Conservation (phyloP, 139 green algal species). For the Trebouxia sp. region DNA sequence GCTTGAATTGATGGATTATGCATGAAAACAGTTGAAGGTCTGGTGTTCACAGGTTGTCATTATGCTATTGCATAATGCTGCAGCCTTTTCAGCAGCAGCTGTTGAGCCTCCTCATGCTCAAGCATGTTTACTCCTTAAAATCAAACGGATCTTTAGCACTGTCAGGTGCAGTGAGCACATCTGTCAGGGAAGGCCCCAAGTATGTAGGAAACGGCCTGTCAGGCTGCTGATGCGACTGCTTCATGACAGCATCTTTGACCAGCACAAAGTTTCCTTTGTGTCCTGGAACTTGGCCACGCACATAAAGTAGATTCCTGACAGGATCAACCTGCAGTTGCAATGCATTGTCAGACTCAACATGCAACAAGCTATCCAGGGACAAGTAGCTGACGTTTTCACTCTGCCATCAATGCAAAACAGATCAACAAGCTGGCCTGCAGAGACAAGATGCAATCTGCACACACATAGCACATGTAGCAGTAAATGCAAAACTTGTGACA, state of each 20-base stretch:
- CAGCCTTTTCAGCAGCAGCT: too few relatives aligned
- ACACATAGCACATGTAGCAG: too few relatives aligned
- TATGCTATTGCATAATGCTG: too few relatives aligned
- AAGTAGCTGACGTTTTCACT: too few relatives aligned
- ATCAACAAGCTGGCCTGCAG: too few relatives aligned
- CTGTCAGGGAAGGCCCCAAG: not conserved
- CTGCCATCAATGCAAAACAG: not conserved
- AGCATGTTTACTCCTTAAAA: not conserved
- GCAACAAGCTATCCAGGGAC: too few relatives aligned
- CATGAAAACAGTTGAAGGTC: not conserved
- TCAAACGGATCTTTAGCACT: constrained; percentile 20
- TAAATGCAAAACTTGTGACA: too few relatives aligned
- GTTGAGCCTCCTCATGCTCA: not conserved
- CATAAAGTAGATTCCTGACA: constrained; percentile 89
- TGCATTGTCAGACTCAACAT: not conserved
- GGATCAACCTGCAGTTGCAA: constrained; percentile 84
- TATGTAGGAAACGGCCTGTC: constrained; percentile 32
- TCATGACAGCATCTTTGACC: constrained; percentile 72
- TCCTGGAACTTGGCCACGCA: constrained; percentile 91
- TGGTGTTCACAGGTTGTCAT: too few relatives aligned
- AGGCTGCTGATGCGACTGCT: constrained; percentile 46
- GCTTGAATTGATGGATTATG: too few relatives aligned
- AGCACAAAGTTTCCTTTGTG: constrained; percentile 80
- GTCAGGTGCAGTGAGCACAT: constrained; percentile 4
- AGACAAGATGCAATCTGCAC: too few relatives aligned